A percentile compares a stretch with the other conserved stretches of the same genome.
Conservation (phyloP, 1,284 basidiomycete genomes). For the Flammula alnicola region DNA sequence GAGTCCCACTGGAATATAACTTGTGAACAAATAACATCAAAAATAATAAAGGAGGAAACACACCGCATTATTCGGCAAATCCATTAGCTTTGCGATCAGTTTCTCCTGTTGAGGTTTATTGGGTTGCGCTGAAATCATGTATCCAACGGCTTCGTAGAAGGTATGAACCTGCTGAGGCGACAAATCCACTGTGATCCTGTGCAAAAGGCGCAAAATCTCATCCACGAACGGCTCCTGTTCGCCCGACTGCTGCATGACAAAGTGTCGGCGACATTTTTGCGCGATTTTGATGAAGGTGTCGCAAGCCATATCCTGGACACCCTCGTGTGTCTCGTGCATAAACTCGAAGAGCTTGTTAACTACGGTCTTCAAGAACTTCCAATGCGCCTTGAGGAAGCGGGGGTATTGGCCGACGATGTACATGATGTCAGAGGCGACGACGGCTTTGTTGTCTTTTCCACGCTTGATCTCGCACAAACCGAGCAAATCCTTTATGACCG, state of each 20-base stretch:
- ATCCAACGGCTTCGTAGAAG: conserved; percentile 97
- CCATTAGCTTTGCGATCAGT: conserved; percentile 95
- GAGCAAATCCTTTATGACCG: conserved; percentile 98
- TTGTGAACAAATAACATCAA: conserved; percentile 4
- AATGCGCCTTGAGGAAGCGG: conserved; percentile 99
- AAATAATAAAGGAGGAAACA: conserved; percentile 31
- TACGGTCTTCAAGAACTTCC: conserved; percentile 99
- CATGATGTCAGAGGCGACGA: conserved; percentile 99
- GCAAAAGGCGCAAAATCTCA: conserved; percentile 92
- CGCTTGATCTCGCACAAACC: conserved; percentile 98
- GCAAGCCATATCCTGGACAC: conserved; percentile 99
- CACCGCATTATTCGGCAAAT: conserved; percentile 94
- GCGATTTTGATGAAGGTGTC: conserved; percentile 99
- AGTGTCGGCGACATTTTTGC: conserved; percentile 97
- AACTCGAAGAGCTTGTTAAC: conserved; percentile 99
- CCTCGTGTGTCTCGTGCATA: conserved; percentile 99
- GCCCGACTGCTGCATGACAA: conserved; percentile 98
- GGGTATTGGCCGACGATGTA: conserved; percentile 99
- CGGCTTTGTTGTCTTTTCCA: conserved; percentile 99
- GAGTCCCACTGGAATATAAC: conserved; percentile 83
- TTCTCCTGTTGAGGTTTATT: conserved; percentile 98
- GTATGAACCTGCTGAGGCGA: conserved; percentile 95
- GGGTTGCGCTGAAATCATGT: conserved; percentile 99
- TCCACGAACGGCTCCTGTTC: conserved; percentile 99
- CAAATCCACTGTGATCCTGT: conserved; percentile 95